Evolutionary conservation across 2,329 filamentous ascomycete species (phyloP), one percentile per base, ranked within the genome.

Genomic region (Teratosphaeria gauchensis): DNA sequence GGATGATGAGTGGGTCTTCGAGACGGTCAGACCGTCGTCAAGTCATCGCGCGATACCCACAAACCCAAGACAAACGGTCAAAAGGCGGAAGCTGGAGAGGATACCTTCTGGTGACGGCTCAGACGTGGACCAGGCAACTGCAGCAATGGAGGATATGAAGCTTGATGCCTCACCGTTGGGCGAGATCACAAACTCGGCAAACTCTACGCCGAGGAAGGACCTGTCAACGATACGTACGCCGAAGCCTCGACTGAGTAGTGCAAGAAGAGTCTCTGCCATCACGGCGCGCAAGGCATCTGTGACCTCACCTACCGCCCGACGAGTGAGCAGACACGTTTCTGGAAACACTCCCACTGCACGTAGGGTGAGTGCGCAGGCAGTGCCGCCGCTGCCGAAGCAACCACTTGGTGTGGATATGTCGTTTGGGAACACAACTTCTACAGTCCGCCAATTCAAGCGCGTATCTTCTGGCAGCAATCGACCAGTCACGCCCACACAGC

Each of bases 1-100:
- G 4, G 80, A 89, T 16, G 90, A 96, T 63, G 92, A 89, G 63
- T 97, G 92, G 92, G 87, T 95, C 1, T 97, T 97, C 71, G 92
- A 96, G 69, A 97, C 92, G 0, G 85, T 97, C 69, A 94, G 89
- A 73, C 82, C 83, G 11, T 32, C 56, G 12, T 73, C 79, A 12
- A 74, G 79, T 7, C 90, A 88, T 0, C 74, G 77, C 61, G 78
- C 86, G 33, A 80, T 78, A 3, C 79, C 83, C 3, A 59, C 65
- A 28, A 65, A 67, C 3, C 67, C 59, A 24, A 82, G 77, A 59
- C 77, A 82, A 66, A 84, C 81, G 4, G 70, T 72, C 61, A 80
- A 76, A 66, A 75, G 76, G 58, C 73, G 77, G 60, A 82, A 78
- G 64, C 68, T 77, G 35, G 73, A 77, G 24, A 72, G 77, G 30